Evolutionary conservation across 1,284 basidiomycete genomes (phyloP).

Genomic region (Gastroboletus turbinatus): DNA sequence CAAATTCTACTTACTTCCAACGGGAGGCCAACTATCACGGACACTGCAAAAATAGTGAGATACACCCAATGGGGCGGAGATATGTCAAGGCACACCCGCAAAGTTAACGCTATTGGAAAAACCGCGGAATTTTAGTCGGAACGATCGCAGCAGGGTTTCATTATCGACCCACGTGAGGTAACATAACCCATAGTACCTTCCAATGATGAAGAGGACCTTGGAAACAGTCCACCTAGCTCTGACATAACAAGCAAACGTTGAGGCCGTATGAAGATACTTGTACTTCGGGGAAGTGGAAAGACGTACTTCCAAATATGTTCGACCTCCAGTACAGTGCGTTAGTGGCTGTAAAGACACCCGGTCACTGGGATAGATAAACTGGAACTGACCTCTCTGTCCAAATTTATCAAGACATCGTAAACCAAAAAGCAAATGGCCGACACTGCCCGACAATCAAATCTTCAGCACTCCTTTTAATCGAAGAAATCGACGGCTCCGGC

Average conservation of each 20-base stretch:
- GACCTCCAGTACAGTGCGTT: background rate
- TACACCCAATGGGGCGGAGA: background rate
- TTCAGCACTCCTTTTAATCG: background rate
- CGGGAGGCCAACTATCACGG: background rate
- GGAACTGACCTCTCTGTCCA: slow-evolving; percentile 8
- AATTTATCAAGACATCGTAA: slow-evolving; percentile 7
- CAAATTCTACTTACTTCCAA: background rate
- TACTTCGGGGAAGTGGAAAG: background rate
- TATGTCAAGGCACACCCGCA: background rate
- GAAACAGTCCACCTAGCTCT: background rate
- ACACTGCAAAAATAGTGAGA: background rate
- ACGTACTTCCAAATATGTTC: slow-evolving; percentile 8
- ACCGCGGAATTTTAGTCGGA: background rate
- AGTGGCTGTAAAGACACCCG: background rate
- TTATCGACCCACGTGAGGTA: background rate
- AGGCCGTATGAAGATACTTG: background rate
- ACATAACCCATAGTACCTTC: background rate
- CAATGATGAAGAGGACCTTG: background rate
- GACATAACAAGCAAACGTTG: background rate
- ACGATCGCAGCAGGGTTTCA: background rate
- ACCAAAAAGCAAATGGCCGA: slow-evolving; percentile 2
- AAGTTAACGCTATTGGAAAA: background rate
- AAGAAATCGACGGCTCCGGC: background rate
- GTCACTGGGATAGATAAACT: background rate
- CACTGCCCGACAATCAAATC: background rate